Conservation (phyloP, 2,329 filamentous ascomycete species). For the Beauveria varroae region DNA sequence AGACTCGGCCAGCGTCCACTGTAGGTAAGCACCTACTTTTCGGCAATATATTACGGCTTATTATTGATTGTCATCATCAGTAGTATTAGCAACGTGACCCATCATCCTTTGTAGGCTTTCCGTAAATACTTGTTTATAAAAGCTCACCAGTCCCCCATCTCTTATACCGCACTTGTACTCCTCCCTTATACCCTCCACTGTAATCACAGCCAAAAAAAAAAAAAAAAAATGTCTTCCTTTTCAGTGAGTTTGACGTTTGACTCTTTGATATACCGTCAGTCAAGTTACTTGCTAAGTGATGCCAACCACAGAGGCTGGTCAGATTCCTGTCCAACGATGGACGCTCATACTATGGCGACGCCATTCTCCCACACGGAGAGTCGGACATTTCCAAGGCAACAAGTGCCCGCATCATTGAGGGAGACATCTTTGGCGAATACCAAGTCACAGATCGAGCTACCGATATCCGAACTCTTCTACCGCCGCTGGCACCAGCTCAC, state of each 20-base stretch:
- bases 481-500: constrained; percentile 55
- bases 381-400: constrained; percentile 54
- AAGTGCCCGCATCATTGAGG: constrained; percentile 54
- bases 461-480: constrained; percentile 48
- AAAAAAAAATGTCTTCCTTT: constrained; percentile 9
- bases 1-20: neutral
- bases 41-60: too few relatives aligned
- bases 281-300: constrained; percentile 3
- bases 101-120: too few relatives aligned
- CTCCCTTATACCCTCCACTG: neutral
- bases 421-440: constrained; percentile 59
- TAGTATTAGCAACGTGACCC: neutral
- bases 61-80: too few relatives aligned
- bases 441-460: constrained; percentile 55
- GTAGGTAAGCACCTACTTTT: neutral
- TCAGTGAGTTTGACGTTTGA: constrained; percentile 7
- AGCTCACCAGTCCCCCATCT: neutral
- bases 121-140: neutral
- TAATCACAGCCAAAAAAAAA: neutral
- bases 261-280: neutral
- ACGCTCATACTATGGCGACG: constrained; percentile 65
- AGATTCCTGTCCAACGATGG: constrained; percentile 68
- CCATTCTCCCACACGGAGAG: constrained; percentile 55
- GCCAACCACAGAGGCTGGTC: constrained; percentile 51
- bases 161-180: neutral